phyloP scores from a whole-genome alignment of 1,139 yeast genomes.

The Taphrina communis region DNA sequence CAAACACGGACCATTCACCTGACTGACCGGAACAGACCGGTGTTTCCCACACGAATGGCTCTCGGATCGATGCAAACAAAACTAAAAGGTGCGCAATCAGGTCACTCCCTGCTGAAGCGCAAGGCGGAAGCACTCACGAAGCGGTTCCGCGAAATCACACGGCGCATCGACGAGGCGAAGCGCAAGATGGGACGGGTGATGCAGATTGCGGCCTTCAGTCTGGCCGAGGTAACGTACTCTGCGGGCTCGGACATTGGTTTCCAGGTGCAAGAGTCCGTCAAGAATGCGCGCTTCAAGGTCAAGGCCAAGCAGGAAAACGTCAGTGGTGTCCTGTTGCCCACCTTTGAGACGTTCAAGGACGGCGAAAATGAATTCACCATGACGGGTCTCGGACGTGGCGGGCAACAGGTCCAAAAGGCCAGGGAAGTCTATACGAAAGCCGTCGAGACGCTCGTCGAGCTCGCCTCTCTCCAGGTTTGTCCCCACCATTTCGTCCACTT shows the following conservation, averaged over 20 bases:
- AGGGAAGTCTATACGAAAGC: constrained; percentile 91
- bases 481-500: neutral
- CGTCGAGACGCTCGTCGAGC: constrained; percentile 91
- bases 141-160: constrained; percentile 93
- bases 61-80: constrained; percentile 92
- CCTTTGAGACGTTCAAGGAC: constrained; percentile 76
- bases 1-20: neutral
- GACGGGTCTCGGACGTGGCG: constrained; percentile 98
- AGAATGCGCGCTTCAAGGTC: constrained; percentile 83
- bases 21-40: constrained; percentile 23
- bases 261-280: constrained; percentile 94
- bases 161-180: constrained; percentile 91
- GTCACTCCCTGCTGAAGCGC: constrained; percentile 89
- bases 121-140: constrained; percentile 96
- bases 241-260: constrained; percentile 94
- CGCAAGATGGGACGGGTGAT: constrained; percentile 97
- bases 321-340: constrained; percentile 92
- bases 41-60: constrained; percentile 40
- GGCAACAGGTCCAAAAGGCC: constrained; percentile 96
- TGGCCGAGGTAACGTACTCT: constrained; percentile 96
- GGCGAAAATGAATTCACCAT: constrained; percentile 85
- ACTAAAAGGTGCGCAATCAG: constrained; percentile 96
- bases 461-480: constrained; percentile 70
- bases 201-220: constrained; percentile 97
- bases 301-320: constrained; percentile 94